Base-by-base conservation (phyloP, 768 basidiomycete species). In the Omphalotus guepiniiformis region DNA sequence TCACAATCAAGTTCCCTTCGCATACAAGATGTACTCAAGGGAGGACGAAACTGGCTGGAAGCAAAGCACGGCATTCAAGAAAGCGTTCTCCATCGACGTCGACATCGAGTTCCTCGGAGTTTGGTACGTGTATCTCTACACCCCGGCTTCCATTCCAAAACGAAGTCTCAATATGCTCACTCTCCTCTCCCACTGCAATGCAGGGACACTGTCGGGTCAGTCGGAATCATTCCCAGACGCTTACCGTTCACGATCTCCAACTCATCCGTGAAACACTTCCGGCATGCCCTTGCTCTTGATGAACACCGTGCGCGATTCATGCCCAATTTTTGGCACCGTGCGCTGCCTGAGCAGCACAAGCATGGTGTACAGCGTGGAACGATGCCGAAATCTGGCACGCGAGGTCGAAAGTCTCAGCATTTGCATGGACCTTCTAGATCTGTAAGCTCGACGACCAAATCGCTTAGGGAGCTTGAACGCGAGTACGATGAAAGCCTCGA, bases 181-280 rank as follows among this genome's bases (percentile, higher is more conserved):
- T 8, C 18, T 44, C 5, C 8, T 19, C 18, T 1, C 21, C n/a
- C 9, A 29, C 12, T 16, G 4, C 2, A 8, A 22, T 43, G n/a
- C 40, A 84, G 82, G 80, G 83, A 86, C 53, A 85, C 82, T 1
- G 82, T 86, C 4, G 74, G 76, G 18, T 83, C 82, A 0, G 80
- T 84, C 12, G 82, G 81, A 9, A 39, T 79, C 32, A 64, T 81
- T 42, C 71, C 73, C 2, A 70, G 70, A 22, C 65, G 75, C 4
- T 68, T 83, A 4, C 83, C 82, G 0, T 83, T 83, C 56, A 77
- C 78, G 1, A 73, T 69, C 2, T 75, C 75, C 3, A 79, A 82
- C 39, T 71, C 68, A 7, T 61, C 63, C 51, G 66, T 72, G 30
- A 59, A 59, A 12, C 50, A 60, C 39, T 68, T 73, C 48, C 63